These are phyloP conservation scores for Pulveroboletus sp. DNA, from an alignment of 768 basidiomycete genomes.

Conservation along the genomic window DNA sequence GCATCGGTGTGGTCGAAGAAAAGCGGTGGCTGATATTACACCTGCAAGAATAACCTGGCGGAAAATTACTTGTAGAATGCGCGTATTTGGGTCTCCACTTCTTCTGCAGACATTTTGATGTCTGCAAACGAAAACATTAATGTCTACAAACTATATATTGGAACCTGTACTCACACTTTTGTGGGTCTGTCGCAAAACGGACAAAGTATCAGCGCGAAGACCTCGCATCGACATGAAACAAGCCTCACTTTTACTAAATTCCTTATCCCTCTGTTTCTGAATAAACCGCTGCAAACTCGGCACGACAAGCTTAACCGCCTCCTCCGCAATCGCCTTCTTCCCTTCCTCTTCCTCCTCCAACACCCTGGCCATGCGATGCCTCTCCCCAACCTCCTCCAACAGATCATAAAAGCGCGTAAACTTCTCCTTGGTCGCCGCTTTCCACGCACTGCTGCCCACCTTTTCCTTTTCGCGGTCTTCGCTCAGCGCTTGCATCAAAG, in stretches of 20 bases:
- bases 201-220: conserved; percentile 1
- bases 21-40: neutral
- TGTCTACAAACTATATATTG: neutral
- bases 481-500: conserved; percentile 62
- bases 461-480: conserved; percentile 48
- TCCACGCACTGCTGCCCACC: conserved; percentile 40
- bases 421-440: conserved; percentile 74
- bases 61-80: conserved; percentile 47
- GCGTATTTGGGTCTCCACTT: conserved; percentile 68
- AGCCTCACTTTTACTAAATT: conserved; percentile 75
- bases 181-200: conserved; percentile 38
- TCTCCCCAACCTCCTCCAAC: conserved; percentile 74
- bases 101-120: conserved; percentile 74
- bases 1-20: too few relatives aligned
- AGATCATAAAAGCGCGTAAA: conserved; percentile 80
- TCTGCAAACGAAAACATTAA: conserved; percentile 43
- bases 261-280: conserved; percentile 74
- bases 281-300: conserved; percentile 73
- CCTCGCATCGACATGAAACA: neutral
- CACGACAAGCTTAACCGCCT: conserved; percentile 73
- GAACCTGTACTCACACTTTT: conserved; percentile 43
- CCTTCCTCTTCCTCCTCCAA: conserved; percentile 68
- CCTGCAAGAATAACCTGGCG: neutral
- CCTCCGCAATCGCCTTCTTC: conserved; percentile 60
- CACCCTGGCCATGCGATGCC: conserved; percentile 67